phyloP scores from a whole-genome alignment of 2,329 filamentous ascomycete species.

The Scedosporium dehoogii region DNA sequence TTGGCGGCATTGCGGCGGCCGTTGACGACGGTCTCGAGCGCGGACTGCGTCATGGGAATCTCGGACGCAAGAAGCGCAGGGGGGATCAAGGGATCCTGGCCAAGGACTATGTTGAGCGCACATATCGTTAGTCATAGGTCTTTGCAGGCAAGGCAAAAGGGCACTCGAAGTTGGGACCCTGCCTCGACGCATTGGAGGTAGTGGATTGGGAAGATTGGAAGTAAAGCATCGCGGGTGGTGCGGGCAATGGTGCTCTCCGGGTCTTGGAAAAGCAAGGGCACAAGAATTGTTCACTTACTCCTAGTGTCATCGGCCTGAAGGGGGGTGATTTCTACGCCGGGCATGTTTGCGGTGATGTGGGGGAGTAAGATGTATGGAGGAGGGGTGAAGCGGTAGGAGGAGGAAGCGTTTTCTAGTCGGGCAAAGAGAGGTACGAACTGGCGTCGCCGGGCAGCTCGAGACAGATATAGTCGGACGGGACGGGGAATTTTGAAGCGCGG shows the following conservation, averaged over 20 bases:
- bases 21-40: constrained; percentile 59
- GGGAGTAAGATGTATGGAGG: neutral
- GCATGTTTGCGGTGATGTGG: constrained; percentile 2
- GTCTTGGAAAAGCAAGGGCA: neutral
- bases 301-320: constrained; percentile 6
- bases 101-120: constrained; percentile 53
- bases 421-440: neutral
- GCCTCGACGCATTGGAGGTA: neutral
- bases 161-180: neutral
- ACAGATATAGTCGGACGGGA: neutral
- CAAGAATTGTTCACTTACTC: neutral
- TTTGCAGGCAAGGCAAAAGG: neutral
- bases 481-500: neutral
- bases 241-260: neutral
- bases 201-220: too few species aligned
- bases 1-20: constrained; percentile 59
- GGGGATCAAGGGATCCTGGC: constrained; percentile 87
- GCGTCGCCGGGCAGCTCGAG: neutral
- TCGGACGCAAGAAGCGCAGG: constrained; percentile 80
- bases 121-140: neutral
- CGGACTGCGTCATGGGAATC: constrained; percentile 58
- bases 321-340: neutral
- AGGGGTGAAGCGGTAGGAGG: neutral
- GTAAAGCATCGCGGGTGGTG: neutral
- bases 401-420: neutral